A percentile compares a stretch with the other conserved stretches of the same genome.
Evolutionary conservation across 1,284 basidiomycete genomes (phyloP).

Genomic region (Naganishia sp.): DNA sequence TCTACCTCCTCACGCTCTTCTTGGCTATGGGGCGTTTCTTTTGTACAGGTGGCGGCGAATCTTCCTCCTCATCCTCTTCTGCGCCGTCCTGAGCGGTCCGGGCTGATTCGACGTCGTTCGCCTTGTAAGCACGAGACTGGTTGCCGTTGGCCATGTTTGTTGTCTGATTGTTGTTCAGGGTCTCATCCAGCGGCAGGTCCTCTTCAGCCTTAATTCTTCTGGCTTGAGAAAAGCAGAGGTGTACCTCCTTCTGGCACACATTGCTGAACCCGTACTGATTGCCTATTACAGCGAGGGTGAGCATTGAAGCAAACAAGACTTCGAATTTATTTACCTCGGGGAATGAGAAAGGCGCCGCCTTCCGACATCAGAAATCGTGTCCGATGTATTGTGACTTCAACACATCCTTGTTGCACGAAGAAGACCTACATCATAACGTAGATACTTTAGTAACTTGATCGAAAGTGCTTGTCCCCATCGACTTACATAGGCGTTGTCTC

Average conservation of each 20-base stretch:
- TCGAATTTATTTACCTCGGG: constrained; percentile 66
- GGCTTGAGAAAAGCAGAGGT: constrained; percentile 90
- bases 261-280: constrained; percentile 91
- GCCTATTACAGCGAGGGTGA: constrained; percentile 57
- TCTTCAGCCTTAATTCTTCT: constrained; percentile 64
- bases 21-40: constrained; percentile 23
- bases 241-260: constrained; percentile 73
- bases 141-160: constrained; percentile 5
- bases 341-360: constrained; percentile 86
- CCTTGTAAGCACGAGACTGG: constrained; percentile 22
- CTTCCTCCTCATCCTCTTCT: constrained; percentile 35
- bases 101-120: constrained; percentile 11
- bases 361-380: constrained; percentile 74
- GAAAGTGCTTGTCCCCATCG: too few species aligned
- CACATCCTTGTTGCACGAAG: constrained; percentile 81
- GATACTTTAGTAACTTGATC: too few species aligned
- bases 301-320: background rate
- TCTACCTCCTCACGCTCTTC: constrained; percentile 18
- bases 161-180: constrained; percentile 33
- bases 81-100: constrained; percentile 19
- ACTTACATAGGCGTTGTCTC: constrained; percentile 93
- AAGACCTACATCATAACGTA: constrained; percentile 65
- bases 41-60: constrained; percentile 14
- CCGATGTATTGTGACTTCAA: constrained; percentile 79
- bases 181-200: constrained; percentile 35